phyloP scores from a whole-genome alignment of 106 monocot species.

The Agapanthus africanus region DNA sequence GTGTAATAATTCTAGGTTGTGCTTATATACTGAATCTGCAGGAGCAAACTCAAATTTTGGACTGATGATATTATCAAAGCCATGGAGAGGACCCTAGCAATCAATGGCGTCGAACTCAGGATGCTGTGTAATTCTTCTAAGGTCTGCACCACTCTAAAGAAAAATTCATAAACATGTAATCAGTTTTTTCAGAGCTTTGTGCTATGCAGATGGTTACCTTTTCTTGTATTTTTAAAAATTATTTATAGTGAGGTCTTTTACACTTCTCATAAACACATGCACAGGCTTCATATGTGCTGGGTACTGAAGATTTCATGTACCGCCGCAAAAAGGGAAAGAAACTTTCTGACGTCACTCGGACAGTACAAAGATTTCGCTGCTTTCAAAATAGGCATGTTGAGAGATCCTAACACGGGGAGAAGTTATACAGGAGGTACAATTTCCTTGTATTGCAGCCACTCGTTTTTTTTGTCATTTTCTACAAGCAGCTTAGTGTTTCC shows the following conservation, averaged over 20 bases:
- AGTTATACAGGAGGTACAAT: too few relatives aligned
- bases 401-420: constrained; percentile 2
- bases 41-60: constrained; percentile 60
- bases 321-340: constrained; percentile 29
- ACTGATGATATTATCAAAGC: constrained; percentile 55
- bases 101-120: constrained; percentile 90
- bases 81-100: constrained; percentile 40
- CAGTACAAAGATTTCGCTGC: constrained; percentile 30
- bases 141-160: constrained; percentile 44
- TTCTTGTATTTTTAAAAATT: background rate
- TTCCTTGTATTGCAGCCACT: too few relatives aligned
- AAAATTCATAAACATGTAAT: background rate
- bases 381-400: constrained; percentile 18
- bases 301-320: constrained; percentile 55
- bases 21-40: constrained; percentile 8
- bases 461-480: too few relatives aligned
- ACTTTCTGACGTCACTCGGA: too few relatives aligned
- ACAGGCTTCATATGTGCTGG: constrained; percentile 67
- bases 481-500: too few relatives aligned
- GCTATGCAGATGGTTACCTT: background rate
- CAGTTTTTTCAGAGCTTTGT: background rate
- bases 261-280: background rate
- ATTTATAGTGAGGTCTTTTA: background rate
- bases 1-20: background rate
- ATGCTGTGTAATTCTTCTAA: constrained; percentile 73